Evolutionary conservation across 2,329 filamentous ascomycete species (phyloP).

Genomic region (Fusarium sp.): DNA sequence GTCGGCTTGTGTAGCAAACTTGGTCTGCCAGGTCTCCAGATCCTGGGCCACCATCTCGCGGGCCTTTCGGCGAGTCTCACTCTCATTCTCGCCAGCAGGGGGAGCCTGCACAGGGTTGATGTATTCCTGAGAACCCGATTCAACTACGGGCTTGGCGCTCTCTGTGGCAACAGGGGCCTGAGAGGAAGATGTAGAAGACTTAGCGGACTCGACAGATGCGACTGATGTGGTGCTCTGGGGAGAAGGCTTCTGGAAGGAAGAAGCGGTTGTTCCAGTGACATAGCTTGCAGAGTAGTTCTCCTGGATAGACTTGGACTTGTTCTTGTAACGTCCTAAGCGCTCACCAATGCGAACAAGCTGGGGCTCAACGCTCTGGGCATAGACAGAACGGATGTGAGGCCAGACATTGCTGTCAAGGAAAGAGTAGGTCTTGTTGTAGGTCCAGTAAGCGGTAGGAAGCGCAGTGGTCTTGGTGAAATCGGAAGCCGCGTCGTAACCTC

Average conservation of each 20-base stretch:
- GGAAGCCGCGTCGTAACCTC: constrained; percentile 74
- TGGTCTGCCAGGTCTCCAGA: constrained; percentile 85
- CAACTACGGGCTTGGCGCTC: constrained; percentile 33
- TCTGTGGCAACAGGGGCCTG: constrained; percentile 27
- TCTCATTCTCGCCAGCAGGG: constrained; percentile 59
- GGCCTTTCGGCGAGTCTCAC: constrained; percentile 66
- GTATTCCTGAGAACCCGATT: constrained; percentile 42
- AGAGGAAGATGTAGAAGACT: constrained; percentile 47
- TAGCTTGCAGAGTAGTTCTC: constrained; percentile 31
- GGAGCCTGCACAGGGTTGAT: constrained; percentile 57
- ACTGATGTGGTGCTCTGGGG: constrained; percentile 45
- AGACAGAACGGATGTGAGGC: constrained; percentile 83
- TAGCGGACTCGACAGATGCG: constrained; percentile 13
- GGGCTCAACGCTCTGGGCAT: constrained; percentile 92
- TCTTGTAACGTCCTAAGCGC: constrained; percentile 80
- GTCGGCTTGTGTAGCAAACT: constrained; percentile 86
- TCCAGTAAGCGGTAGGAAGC: constrained; percentile 77
- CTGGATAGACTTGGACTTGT: constrained; percentile 50
- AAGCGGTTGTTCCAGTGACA: constrained; percentile 44
- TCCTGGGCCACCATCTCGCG: constrained; percentile 80
- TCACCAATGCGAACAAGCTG: constrained; percentile 93
- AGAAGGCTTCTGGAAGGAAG: constrained; percentile 52
- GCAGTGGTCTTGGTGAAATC: constrained; percentile 75
- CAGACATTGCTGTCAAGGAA: constrained; percentile 83
- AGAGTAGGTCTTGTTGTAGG: constrained; percentile 73